A percentile compares a stretch with the other conserved stretches of the same genome.
phyloP scores from a whole-genome alignment of 2,329 filamentous ascomycete species.

The Exserohilum turcica region DNA sequence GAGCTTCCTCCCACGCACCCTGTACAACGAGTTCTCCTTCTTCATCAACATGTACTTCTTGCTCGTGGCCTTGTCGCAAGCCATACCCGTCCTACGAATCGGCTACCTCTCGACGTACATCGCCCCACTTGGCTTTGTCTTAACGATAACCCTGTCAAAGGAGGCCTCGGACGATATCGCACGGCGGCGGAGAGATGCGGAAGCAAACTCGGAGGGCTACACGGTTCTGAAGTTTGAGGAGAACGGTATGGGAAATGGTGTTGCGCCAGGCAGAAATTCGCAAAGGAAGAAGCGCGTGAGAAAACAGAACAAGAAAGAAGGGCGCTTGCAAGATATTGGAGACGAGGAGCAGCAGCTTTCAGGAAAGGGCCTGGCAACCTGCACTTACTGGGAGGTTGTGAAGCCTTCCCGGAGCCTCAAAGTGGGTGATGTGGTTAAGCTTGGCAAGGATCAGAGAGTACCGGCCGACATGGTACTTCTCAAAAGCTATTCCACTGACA shows the following conservation, averaged over 20 bases:
- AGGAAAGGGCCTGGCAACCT: slow-evolving; percentile 43
- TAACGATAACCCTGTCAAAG: slow-evolving; percentile 90
- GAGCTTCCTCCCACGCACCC: slow-evolving; percentile 89
- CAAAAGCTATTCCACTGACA: slow-evolving; percentile 68
- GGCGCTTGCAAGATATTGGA: slow-evolving; percentile 66
- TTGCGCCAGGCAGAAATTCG: slow-evolving; percentile 38
- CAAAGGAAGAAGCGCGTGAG: slow-evolving; percentile 40
- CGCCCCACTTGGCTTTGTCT: slow-evolving; percentile 87
- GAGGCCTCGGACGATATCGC: slow-evolving; percentile 94
- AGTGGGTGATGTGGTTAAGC: slow-evolving; percentile 93
- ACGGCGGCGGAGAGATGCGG: slow-evolving; percentile 81
- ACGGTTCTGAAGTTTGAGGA: slow-evolving; percentile 75
- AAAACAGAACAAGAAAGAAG: slow-evolving; percentile 45
- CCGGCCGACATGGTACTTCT: slow-evolving; percentile 93
- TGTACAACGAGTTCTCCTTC: slow-evolving; percentile 99
- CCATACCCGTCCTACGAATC: slow-evolving; percentile 85
- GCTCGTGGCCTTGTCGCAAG: slow-evolving; percentile 90
- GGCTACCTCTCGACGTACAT: slow-evolving; percentile 95
- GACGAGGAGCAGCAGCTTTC: slow-evolving; percentile 66
- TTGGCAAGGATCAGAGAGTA: slow-evolving; percentile 89
- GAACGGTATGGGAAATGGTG: slow-evolving; percentile 47
- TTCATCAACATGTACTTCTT: slow-evolving; percentile 99
- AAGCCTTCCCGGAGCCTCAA: slow-evolving; percentile 87
- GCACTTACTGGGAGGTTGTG: slow-evolving; percentile 68
- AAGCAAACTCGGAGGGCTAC: slow-evolving; percentile 92